A percentile compares a stretch with the other conserved stretches of the same genome.
phyloP scores from a whole-genome alignment of 495 filamentous ascomycete genomes.

The Bombardia bombarda region DNA sequence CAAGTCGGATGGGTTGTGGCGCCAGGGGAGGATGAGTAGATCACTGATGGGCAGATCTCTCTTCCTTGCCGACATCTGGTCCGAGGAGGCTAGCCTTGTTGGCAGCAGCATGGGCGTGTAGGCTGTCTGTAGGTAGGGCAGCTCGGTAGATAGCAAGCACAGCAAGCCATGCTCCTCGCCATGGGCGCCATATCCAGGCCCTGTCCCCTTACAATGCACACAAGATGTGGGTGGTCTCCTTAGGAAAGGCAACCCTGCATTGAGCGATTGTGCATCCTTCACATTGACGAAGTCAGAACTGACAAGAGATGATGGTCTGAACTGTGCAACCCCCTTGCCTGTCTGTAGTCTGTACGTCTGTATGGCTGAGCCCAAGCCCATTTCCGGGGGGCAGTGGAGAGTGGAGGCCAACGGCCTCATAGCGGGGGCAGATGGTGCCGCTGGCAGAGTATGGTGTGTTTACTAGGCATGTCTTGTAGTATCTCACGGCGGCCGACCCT shows the following conservation, averaged over 20 bases:
- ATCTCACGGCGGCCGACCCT: too few species aligned
- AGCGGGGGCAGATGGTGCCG: not conserved
- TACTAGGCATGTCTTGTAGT: too few species aligned
- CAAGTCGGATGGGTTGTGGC: conserved; percentile 8
- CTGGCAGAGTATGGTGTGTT: too few species aligned
- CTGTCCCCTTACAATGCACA: conserved; percentile 7
- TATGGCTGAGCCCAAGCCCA: conserved; percentile 3
- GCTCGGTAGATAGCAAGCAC: too few species aligned
- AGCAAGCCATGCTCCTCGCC: too few species aligned
- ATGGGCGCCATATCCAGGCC: conserved; percentile 1
- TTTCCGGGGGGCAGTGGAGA: not conserved
- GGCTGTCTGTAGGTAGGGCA: not conserved
- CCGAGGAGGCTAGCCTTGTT: conserved; percentile 2
- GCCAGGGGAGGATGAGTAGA: conserved; percentile 14
- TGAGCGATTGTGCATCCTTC: conserved; percentile 6
- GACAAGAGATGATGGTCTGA: not conserved
- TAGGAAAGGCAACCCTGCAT: conserved; percentile 5
- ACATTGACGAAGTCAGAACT: not conserved
- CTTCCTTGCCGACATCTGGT: conserved; percentile 19
- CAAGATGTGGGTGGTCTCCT: conserved; percentile 11
- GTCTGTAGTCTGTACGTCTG: not conserved
- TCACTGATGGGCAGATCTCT: conserved; percentile 21
- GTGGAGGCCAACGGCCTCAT: conserved; percentile 1
- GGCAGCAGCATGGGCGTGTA: too few species aligned
- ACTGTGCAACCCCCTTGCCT: not conserved